phyloP scores from a whole-genome alignment of 352 stramenopile species.

The Globisporangium solare region DNA sequence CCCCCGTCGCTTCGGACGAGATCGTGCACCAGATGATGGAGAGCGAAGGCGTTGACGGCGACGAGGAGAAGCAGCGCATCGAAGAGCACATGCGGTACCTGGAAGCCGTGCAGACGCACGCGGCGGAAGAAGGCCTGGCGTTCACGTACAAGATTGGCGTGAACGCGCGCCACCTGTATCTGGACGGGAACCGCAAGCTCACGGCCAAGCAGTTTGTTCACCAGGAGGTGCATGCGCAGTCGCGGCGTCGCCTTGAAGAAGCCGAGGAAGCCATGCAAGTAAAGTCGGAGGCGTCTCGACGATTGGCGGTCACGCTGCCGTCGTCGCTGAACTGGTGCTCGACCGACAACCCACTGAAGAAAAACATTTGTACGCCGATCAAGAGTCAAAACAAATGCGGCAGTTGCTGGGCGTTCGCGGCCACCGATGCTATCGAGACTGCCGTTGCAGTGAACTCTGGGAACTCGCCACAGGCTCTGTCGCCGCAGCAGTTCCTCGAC shows the following conservation, averaged over 20 bases:
- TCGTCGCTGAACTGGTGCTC: conserved; percentile 70
- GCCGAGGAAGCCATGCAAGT: background rate
- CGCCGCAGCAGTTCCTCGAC: conserved; percentile 74
- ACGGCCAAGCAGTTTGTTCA: conserved; percentile 48
- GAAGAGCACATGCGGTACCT: conserved; percentile 61
- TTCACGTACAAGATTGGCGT: conserved; percentile 70
- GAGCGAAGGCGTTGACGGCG: conserved; percentile 28
- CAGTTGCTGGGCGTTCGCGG: conserved; percentile 80
- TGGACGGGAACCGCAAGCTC: conserved; percentile 34
- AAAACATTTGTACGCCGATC: conserved; percentile 64
- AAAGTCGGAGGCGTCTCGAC: conserved; percentile 12
- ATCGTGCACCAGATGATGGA: conserved; percentile 65
- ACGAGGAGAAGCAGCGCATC: conserved; percentile 38
- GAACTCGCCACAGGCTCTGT: conserved; percentile 46
- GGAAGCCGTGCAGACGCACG: conserved; percentile 57
- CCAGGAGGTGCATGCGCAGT: conserved; percentile 43
- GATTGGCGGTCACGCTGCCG: conserved; percentile 12
- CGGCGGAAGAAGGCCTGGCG: conserved; percentile 23
- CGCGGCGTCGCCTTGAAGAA: conserved; percentile 22
- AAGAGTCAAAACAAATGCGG: conserved; percentile 82
- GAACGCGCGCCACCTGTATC: conserved; percentile 57
- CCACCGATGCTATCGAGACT: conserved; percentile 72
- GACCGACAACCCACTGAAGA: conserved; percentile 51
- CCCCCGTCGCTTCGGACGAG: conserved; percentile 25
- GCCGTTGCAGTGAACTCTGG: conserved; percentile 47